Evolutionary conservation across 148 eudicot species (phyloP), one percentile per base, ranked within the genome.

Genomic region (Persicaria tinctoria): DNA sequence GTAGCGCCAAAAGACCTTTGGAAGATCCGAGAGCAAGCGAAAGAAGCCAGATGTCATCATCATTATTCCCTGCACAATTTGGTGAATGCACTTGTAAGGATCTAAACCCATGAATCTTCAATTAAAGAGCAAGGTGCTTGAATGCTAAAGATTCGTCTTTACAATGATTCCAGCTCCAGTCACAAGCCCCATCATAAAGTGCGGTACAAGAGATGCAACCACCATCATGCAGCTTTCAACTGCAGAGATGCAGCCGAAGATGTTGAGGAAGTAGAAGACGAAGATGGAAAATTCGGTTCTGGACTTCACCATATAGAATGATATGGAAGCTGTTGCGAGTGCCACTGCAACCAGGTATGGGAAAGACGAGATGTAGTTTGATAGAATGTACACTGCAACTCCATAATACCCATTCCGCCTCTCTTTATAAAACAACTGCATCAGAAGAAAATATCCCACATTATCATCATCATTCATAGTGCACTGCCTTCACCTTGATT

Each of bases 31-130:
- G 46, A 93, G 83, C 82, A 82, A 79, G 20, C 98, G 89, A 84
- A 91, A 93, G 86, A 93, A 93, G 14, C 98, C 98, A 11, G 98
- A 85, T 14, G 98, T 89, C 93, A 91, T 86, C 98, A 93, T 88
- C 87, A 88, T 87, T 72, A 91, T 88, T 60, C 97, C 98, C 97
- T 93, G 87, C 78, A 88, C 2, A 8, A 50, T 17, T 38, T 4
- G 14, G 41, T 12, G n/a, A 71, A 17, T 47, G 74, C 17, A 71
- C 55, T 50, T 50, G 55, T 71, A 50, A 71, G 74, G 32, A 48
- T 46, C 72, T 68, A 68, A 68, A 60, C 9, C 32, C 72, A 18
- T 71, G 74, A 48, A 71, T 7, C 3, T 9, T 17, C 41, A 1
- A 32, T 32, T 32, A 32, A 20, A 17, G 55, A 71, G 27, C 51